Percentiles rank a stretch among this genome's conserved stretches.
These are phyloP conservation scores for Coniella lustricola DNA, from an alignment of 2,329 filamentous ascomycete species.

Conservation along the genomic window DNA sequence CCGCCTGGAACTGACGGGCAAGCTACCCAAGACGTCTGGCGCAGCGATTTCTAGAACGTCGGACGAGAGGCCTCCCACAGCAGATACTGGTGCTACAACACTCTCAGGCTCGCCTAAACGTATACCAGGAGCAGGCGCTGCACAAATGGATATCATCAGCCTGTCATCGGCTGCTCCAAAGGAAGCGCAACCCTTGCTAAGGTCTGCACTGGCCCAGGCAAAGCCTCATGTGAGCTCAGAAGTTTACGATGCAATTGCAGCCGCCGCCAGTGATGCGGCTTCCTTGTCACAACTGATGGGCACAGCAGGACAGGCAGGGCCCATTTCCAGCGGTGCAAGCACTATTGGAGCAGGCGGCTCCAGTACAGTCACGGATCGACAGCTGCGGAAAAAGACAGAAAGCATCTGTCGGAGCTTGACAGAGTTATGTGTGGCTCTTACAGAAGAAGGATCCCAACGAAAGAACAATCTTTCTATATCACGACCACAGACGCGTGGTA, in stretches of 20 bases:
- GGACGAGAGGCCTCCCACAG: conserved; percentile 80
- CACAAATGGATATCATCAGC: conserved; percentile 37
- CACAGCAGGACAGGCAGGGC: conserved; percentile 58
- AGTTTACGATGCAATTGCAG: conserved; percentile 73
- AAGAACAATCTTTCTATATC: conserved; percentile 23
- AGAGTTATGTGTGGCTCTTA: conserved; percentile 81
- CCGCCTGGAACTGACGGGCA: conserved; percentile 82
- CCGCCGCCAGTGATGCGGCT: conserved; percentile 74
- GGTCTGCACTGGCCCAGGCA: conserved; percentile 73
- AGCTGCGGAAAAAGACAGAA: conserved; percentile 83
- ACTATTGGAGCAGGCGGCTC: conserved; percentile 44
- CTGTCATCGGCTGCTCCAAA: conserved; percentile 31
- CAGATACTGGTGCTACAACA: conserved; percentile 84
- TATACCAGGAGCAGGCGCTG: conserved; percentile 41
- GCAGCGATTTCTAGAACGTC: conserved; percentile 68
- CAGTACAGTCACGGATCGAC: conserved; percentile 63
- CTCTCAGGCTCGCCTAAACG: conserved; percentile 85
- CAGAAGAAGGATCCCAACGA: conserved; percentile 45
- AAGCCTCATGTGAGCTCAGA: conserved; percentile 62
- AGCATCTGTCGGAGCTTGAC: conserved; percentile 88
- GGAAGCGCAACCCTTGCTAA: conserved; percentile 69
- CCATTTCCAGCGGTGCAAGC: conserved; percentile 61
- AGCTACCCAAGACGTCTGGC: conserved; percentile 73
- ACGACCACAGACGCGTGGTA: conserved; percentile 18
- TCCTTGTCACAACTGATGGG: conserved; percentile 73